These are phyloP conservation scores for Shiraia sp. DNA, from an alignment of 2,329 filamentous ascomycete genomes.

Conservation along the genomic window DNA sequence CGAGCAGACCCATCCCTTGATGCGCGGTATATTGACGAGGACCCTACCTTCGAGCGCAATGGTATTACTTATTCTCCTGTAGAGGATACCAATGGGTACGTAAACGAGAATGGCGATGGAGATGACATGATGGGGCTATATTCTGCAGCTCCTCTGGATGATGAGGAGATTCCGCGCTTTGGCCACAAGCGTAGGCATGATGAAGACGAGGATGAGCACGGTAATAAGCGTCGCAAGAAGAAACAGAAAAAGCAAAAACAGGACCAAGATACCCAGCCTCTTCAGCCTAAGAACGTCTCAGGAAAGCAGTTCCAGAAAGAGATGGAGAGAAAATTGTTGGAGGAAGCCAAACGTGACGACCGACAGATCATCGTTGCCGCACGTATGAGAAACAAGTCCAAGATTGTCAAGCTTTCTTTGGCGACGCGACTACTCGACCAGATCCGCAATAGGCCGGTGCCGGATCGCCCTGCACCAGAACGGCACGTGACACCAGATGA, in stretches of 20 bases:
- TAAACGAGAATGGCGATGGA: conserved; percentile 31
- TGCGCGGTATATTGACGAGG: conserved; percentile 51
- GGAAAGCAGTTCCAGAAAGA: conserved; percentile 54
- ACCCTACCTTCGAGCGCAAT: conserved; percentile 39
- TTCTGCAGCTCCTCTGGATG: conserved; percentile 27
- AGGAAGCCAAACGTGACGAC: conserved; percentile 49
- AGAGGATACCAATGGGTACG: conserved; percentile 24
- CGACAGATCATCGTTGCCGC: conserved; percentile 52
- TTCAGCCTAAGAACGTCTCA: conserved; percentile 47
- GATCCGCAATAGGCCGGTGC: conserved; percentile 37
- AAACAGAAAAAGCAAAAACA: conserved; percentile 40
- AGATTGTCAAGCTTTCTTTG: conserved; percentile 48
- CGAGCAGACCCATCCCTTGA: conserved; percentile 50
- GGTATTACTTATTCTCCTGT: conserved; percentile 50
- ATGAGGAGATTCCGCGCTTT: conserved; percentile 36
- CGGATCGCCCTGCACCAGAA: conserved; percentile 21
- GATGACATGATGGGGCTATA: conserved; percentile 16
- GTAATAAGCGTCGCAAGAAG: conserved; percentile 16
- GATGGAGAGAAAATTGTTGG: conserved; percentile 49
- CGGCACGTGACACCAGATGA: conserved; percentile 25
- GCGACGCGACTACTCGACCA: conserved; percentile 42
- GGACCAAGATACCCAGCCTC: conserved; percentile 39
- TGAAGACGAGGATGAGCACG: conserved; percentile 34
- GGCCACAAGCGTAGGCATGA: conserved; percentile 36
- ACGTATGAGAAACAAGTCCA: conserved; percentile 50